phyloP scores from a whole-genome alignment of 257 asterid species.

The Lithospermum erythrorhizon region DNA sequence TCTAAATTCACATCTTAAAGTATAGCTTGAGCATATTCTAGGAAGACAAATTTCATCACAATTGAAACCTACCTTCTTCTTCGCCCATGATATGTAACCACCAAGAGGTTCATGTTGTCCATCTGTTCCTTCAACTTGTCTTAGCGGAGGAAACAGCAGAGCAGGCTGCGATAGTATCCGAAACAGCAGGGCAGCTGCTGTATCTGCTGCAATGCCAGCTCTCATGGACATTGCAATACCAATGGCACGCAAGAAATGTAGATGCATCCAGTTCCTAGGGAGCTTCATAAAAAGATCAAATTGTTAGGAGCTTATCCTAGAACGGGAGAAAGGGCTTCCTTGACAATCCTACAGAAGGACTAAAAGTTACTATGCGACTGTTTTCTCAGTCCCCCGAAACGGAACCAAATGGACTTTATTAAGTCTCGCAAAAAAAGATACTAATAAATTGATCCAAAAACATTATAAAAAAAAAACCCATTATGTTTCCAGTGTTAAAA shows the following conservation, averaged over 20 bases:
- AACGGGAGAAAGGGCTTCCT: background rate
- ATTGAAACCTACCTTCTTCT: conserved; percentile 63
- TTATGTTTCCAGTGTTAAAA: too few species aligned
- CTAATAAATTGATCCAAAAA: too few species aligned
- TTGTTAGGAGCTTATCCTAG: conserved; percentile 18
- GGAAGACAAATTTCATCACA: conserved; percentile 10
- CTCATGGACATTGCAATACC: conserved; percentile 99
- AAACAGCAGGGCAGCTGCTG: conserved; percentile 91
- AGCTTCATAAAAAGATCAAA: conserved; percentile 45
- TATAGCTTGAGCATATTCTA: conserved; percentile 2
- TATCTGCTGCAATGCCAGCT: conserved; percentile 93
- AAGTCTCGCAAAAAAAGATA: too few species aligned
- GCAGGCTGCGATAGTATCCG: conserved; percentile 96
- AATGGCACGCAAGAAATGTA: conserved; percentile 95
- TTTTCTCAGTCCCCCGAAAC: too few species aligned
- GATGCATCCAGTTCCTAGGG: conserved; percentile 97
- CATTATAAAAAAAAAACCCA: too few species aligned
- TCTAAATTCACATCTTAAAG: conserved; percentile 2
- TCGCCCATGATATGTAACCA: conserved; percentile 47
- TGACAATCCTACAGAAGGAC: too few species aligned
- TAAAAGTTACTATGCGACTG: too few species aligned
- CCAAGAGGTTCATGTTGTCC: conserved; percentile 54
- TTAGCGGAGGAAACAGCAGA: conserved; percentile 77
- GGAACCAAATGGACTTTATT: too few species aligned
- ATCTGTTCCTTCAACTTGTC: conserved; percentile 89